These are phyloP conservation scores for Tolypocladium capitatum DNA, from an alignment of 2,329 filamentous ascomycete genomes.

Conservation along the genomic window DNA sequence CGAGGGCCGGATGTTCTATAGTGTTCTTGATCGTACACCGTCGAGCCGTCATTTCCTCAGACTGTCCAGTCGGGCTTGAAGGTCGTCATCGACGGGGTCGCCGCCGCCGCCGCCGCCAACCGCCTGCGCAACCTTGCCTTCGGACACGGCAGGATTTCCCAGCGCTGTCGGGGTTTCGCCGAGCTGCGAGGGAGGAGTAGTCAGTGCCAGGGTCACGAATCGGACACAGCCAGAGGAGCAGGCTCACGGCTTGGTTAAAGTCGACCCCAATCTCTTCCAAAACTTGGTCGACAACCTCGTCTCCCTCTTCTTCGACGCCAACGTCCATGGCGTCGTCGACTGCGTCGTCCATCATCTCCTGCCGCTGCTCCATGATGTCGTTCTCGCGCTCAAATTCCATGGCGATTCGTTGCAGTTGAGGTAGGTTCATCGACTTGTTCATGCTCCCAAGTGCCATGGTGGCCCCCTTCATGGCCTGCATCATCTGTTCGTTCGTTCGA, in stretches of 20 bases:
- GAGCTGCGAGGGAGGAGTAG: slow-evolving; percentile 42
- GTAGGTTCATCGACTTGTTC: slow-evolving; percentile 96
- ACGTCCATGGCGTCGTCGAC: slow-evolving; percentile 94
- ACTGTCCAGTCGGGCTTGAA: slow-evolving; percentile 87
- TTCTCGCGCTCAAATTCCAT: slow-evolving; percentile 99
- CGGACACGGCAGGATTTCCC: slow-evolving; percentile 57
- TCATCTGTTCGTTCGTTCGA: slow-evolving; percentile 98
- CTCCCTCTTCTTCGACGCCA: slow-evolving; percentile 82
- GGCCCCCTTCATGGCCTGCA: slow-evolving; percentile 98
- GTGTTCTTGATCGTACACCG: not conserved
- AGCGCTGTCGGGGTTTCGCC: slow-evolving; percentile 82
- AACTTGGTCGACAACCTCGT: slow-evolving; percentile 93
- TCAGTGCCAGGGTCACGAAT: not conserved
- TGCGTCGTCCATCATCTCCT: slow-evolving; percentile 99
- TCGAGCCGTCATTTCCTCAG: slow-evolving; percentile 41
- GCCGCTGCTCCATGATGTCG: slow-evolving; percentile 96
- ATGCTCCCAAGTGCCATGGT: slow-evolving; percentile 88
- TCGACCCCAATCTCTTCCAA: slow-evolving; percentile 95
- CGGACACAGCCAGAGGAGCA: not conserved
- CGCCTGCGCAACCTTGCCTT: slow-evolving; percentile 74
- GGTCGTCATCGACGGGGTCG: slow-evolving; percentile 71
- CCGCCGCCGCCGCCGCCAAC: slow-evolving; percentile 50
- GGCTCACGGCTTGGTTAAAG: slow-evolving; percentile 69
- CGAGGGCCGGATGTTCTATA: not conserved
- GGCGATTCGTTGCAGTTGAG: slow-evolving; percentile 85